Evolutionary conservation across 2,329 filamentous ascomycete genomes (phyloP).

Genomic region (Pyrenochaeta sp.): DNA sequence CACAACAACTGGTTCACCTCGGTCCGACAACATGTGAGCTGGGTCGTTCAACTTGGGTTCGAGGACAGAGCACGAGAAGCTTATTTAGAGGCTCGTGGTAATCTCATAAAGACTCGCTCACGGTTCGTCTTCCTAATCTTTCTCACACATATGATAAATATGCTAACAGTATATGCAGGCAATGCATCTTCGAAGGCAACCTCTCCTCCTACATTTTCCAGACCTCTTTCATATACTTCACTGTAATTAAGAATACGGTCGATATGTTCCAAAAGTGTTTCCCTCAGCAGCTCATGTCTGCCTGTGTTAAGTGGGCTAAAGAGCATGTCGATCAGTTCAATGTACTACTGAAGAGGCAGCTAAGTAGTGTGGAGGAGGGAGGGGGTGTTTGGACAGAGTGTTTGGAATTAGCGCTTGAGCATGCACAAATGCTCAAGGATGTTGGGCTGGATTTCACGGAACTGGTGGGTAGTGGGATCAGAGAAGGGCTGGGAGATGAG

Average conservation of each 20-base stretch:
- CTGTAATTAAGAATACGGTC: conserved; percentile 91
- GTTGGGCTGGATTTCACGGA: conserved; percentile 91
- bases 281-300: conserved; percentile 85
- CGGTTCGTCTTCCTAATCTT: conserved; percentile 63
- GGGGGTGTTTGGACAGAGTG: conserved; percentile 82
- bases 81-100: conserved; percentile 81
- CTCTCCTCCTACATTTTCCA: conserved; percentile 94
- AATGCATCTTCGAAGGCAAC: conserved; percentile 95
- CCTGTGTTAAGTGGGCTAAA: conserved; percentile 98
- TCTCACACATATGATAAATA: background rate
- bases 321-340: conserved; percentile 94
- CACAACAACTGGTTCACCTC: conserved; percentile 79
- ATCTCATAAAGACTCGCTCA: conserved; percentile 80
- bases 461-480: conserved; percentile 67
- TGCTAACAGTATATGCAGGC: conserved; percentile 60
- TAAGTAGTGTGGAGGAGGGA: conserved; percentile 84
- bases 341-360: conserved; percentile 77
- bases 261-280: conserved; percentile 83
- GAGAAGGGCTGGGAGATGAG: conserved; percentile 12
- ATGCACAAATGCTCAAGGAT: conserved; percentile 80
- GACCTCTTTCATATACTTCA: conserved; percentile 95
- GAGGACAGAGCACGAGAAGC: conserved; percentile 89
- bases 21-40: conserved; percentile 81
- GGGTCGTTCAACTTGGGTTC: conserved; percentile 86
- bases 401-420: conserved; percentile 80